These are phyloP conservation scores for Neotropicomus parvogracilis DNA, from an alignment of 1,284 basidiomycete species.

Conservation along the genomic window DNA sequence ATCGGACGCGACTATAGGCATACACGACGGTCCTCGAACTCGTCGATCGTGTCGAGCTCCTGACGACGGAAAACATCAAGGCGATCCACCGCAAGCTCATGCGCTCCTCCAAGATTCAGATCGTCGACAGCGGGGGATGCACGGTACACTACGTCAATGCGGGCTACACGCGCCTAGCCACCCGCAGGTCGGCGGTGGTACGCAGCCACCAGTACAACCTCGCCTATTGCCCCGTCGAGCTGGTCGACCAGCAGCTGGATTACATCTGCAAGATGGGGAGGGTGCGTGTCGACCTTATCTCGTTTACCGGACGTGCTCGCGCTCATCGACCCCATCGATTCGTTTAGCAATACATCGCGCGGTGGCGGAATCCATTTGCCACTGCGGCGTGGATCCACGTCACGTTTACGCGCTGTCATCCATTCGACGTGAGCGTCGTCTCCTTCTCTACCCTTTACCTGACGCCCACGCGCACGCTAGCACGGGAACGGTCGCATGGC, in stretches of 20 bases:
- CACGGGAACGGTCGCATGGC: conserved; percentile 43
- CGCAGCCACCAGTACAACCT: conserved; percentile 33
- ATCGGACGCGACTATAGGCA: conserved; percentile 17
- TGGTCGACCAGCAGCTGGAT: conserved; percentile 40
- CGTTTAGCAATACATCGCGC: conserved; percentile 34
- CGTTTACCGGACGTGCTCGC: neutral
- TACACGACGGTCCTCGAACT: conserved; percentile 23
- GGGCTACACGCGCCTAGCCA: conserved; percentile 36
- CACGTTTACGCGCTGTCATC: conserved; percentile 41
- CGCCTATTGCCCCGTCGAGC: conserved; percentile 37
- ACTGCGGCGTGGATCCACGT: conserved; percentile 45
- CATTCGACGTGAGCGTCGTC: conserved; percentile 38
- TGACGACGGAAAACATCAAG: conserved; percentile 31
- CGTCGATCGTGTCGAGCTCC: conserved; percentile 23
- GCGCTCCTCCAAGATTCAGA: conserved; percentile 33
- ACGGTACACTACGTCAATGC: conserved; percentile 33
- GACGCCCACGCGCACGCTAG: conserved; percentile 19
- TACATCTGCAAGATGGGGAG: conserved; percentile 42
- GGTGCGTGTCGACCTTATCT: conserved; percentile 23
- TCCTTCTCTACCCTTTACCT: neutral
- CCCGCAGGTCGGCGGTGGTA: conserved; percentile 37
- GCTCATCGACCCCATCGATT: neutral
- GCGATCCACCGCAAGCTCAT: conserved; percentile 29
- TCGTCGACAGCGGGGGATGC: conserved; percentile 15
- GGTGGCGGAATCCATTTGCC: conserved; percentile 42